Percentiles rank a stretch among this genome's conserved stretches.
These are phyloP conservation scores for Botrytis deweyae DNA, from an alignment of 2,329 filamentous ascomycete genomes.

Conservation along the genomic window DNA sequence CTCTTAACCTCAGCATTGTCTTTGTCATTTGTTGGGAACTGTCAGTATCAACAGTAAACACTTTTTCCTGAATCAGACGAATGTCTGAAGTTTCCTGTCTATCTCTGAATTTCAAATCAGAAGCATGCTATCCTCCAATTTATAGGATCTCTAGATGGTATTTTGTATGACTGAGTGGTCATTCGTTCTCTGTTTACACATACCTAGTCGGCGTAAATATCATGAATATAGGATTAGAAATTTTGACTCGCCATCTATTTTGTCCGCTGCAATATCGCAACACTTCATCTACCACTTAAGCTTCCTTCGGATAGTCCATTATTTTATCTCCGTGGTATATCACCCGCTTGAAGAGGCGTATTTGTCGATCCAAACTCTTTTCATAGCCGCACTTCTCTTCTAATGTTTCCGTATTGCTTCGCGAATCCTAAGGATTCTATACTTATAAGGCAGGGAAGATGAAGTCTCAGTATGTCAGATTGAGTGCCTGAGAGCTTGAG, in stretches of 20 bases:
- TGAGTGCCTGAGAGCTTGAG: neutral
- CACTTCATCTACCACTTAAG: neutral
- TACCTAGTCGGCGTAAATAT: rapidly evolving
- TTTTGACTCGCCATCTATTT: neutral
- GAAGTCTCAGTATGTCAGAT: neutral
- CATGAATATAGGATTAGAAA: neutral
- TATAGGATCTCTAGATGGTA: neutral
- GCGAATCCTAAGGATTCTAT: neutral
- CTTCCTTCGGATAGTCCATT: neutral
- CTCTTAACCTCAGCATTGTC: neutral
- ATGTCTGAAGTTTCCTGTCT: neutral
- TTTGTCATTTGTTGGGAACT: neutral
- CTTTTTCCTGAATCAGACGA: neutral
- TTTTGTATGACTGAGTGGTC: neutral
- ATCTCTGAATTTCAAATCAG: neutral
- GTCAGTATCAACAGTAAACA: neutral
- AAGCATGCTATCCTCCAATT: neutral
- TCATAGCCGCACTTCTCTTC: neutral
- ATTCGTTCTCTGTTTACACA: neutral
- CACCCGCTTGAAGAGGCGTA: neutral
- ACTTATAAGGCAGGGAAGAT: neutral
- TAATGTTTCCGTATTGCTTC: neutral
- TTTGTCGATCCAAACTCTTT: neutral
- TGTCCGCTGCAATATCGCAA: neutral
- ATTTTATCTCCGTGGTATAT: neutral